Evolutionary conservation across 2,329 filamentous ascomycete genomes (phyloP).

Genomic region (Bipolaris victoriae): DNA sequence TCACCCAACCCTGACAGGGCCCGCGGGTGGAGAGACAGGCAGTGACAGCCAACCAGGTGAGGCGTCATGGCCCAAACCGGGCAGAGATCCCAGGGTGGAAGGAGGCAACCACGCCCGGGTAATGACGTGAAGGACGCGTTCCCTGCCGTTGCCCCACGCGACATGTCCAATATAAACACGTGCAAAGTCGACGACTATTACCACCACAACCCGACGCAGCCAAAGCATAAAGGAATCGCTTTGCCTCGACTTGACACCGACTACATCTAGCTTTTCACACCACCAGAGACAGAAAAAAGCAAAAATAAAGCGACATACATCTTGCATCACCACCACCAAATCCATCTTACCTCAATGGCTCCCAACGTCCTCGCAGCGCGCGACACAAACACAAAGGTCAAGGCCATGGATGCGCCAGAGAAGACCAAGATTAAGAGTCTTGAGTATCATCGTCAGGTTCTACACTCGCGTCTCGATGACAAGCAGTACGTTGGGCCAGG

Average conservation of each 20-base stretch:
- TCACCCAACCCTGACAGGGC: constrained; percentile 4
- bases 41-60: constrained; percentile 3
- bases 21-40: not conserved
- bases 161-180: constrained; percentile 16
- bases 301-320: not conserved
- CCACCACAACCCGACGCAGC: constrained; percentile 9
- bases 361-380: constrained; percentile 67
- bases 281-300: not conserved
- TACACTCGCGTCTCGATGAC: constrained; percentile 73
- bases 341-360: constrained; percentile 56
- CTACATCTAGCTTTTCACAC: not conserved
- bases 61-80: not conserved
- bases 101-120: constrained; percentile 6
- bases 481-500: constrained; percentile 61
- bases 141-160: constrained; percentile 22
- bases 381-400: constrained; percentile 65
- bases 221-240: not conserved
- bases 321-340: constrained; percentile 4
- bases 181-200: constrained; percentile 8
- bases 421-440: constrained; percentile 54
- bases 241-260: not conserved
- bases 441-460: constrained; percentile 78
- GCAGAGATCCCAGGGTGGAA: not conserved
- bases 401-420: constrained; percentile 31
- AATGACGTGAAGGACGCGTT: constrained; percentile 17